Percentiles rank a stretch among this genome's conserved stretches.
phyloP scores from a whole-genome alignment of 106 monocot species.

The Apostasia ramifera region DNA sequence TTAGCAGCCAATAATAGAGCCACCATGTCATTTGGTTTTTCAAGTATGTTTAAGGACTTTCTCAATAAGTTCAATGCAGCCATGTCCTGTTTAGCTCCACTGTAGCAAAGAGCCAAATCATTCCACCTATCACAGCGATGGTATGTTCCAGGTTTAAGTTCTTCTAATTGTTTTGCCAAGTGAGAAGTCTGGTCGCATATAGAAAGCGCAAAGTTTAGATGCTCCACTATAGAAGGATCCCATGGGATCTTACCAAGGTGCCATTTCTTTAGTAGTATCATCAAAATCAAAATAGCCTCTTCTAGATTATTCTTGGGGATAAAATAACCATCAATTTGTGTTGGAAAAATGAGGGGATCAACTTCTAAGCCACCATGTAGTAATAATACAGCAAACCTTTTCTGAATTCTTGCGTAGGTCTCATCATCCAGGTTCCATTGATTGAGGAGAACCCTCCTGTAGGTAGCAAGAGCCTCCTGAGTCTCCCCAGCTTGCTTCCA shows the following conservation, averaged over 20 bases:
- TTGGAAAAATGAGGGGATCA: conserved; percentile 56
- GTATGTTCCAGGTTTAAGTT: conserved; percentile 72
- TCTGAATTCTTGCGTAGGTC: conserved; percentile 74
- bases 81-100: conserved; percentile 37
- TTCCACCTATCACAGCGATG: conserved; percentile 80
- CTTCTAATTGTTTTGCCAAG: conserved; percentile 78
- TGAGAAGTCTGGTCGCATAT: conserved; percentile 65
- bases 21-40: conserved; percentile 63
- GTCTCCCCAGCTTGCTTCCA: conserved; percentile 80
- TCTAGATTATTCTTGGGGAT: conserved; percentile 84
- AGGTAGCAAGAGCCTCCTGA: conserved; percentile 58
- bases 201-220: conserved; percentile 81
- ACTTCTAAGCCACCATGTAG: conserved; percentile 69
- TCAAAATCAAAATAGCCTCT: conserved; percentile 79
- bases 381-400: conserved; percentile 72
- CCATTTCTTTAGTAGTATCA: conserved; percentile 82
- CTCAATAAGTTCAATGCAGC: conserved; percentile 73
- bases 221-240: conserved; percentile 91
- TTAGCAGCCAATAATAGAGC: conserved; percentile 74
- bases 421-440: conserved; percentile 83
- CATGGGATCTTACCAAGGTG: conserved; percentile 68
- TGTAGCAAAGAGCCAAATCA: conserved; percentile 76
- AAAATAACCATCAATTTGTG: conserved; percentile 69
- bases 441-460: conserved; percentile 69
- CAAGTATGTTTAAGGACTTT: conserved; percentile 59